Evolutionary conservation across 2,329 filamentous ascomycete species (phyloP).

Genomic region (Endocalyx cinctus): DNA sequence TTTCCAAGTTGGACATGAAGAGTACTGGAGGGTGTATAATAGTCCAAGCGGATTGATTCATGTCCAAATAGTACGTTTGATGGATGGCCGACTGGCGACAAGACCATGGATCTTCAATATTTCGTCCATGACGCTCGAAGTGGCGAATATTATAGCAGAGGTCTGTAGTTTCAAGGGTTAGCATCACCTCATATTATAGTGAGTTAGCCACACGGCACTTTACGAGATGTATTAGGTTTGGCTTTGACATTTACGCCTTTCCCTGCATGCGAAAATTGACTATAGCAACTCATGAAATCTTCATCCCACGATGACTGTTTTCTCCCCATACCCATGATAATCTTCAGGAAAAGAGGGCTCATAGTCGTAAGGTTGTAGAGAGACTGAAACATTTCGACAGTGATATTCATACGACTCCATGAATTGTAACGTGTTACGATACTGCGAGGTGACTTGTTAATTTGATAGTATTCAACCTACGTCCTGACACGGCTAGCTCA

Average conservation of each 20-base stretch:
- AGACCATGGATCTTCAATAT: conserved; percentile 10
- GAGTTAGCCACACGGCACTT: too few relatives aligned
- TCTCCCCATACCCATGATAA: conserved; percentile 4
- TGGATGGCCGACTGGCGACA: conserved; percentile 11
- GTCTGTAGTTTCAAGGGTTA: too few relatives aligned
- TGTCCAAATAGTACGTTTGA: conserved; percentile 1
- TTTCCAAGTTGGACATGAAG: background rate
- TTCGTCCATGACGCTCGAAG: conserved; percentile 9
- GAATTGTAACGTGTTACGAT: too few relatives aligned
- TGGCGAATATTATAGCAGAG: conserved; percentile 11
- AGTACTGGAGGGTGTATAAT: conserved; percentile 8
- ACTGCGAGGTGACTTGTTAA: too few relatives aligned
- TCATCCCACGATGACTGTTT: conserved; percentile 6
- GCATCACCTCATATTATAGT: too few relatives aligned
- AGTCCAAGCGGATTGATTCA: conserved; percentile 4
- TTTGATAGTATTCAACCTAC: too few relatives aligned
- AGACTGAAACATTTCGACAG: conserved; percentile 1
- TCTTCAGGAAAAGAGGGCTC: conserved; percentile 8
- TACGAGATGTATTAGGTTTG: too few relatives aligned
- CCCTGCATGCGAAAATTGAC: background rate
- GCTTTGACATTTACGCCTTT: too few relatives aligned
- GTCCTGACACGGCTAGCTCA: too few relatives aligned
- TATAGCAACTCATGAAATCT: conserved; percentile 10
- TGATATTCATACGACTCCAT: conserved; percentile 7
- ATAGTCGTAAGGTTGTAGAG: conserved; percentile 4